phyloP scores from a whole-genome alignment of 139 green algal genomes.

The Raphidocelis subcapitata region DNA sequence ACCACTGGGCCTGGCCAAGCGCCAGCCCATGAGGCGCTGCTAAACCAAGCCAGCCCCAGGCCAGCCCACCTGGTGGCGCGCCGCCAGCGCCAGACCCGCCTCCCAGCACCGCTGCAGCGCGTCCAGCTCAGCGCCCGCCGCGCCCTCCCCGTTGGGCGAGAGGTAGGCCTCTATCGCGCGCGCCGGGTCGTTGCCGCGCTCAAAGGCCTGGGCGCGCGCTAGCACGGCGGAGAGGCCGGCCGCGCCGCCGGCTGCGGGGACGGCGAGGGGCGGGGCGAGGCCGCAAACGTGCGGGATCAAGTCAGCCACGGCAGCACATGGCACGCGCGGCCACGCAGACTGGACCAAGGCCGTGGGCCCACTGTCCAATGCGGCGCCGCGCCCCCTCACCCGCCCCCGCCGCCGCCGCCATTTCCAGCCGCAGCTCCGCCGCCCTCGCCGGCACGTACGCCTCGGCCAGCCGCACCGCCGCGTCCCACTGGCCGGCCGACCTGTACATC shows the following conservation, averaged over 20 bases:
- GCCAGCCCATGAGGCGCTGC: no score
- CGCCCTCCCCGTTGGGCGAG: conserved; percentile 32
- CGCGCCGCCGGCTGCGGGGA: neutral
- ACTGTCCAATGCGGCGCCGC: no score
- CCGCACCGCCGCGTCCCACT: conserved; percentile 81
- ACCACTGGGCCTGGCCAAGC: no score
- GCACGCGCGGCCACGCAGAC: no score
- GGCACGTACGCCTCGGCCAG: conserved; percentile 80
- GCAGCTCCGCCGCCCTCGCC: conserved; percentile 50
- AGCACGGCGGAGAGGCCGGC: conserved; percentile 35
- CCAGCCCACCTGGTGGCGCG: no score
- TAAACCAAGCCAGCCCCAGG: no score
- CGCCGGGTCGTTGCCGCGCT: conserved; percentile 64
- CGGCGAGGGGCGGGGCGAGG: no score
- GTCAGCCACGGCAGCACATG: no score
- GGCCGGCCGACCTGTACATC: conserved; percentile 69
- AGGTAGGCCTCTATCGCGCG: conserved; percentile 83
- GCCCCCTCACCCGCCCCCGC: neutral
- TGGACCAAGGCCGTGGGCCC: no score
- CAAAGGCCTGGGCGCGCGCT: conserved; percentile 48
- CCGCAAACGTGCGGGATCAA: no score
- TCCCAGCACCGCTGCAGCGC: conserved; percentile 57
- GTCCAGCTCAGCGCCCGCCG: conserved; percentile 32
- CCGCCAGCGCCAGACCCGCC: neutral
- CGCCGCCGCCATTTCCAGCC: conserved; percentile 39